These are phyloP conservation scores for Geotrichum klebahnii DNA, from an alignment of 1,139 yeast genomes.

Conservation along the genomic window DNA sequence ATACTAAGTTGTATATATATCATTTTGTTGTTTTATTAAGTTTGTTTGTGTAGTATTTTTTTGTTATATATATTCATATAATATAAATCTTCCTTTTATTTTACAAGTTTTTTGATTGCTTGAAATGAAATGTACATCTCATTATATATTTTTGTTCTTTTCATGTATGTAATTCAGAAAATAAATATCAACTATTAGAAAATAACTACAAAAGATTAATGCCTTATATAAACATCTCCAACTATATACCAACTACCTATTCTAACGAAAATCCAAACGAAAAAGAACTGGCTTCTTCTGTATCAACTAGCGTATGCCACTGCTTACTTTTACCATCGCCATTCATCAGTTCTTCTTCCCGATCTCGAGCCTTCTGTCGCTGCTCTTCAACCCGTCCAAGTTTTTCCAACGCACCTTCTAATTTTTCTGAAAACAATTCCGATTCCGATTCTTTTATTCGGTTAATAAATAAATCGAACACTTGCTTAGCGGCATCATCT, in stretches of 20 bases:
- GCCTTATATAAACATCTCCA: too few species aligned
- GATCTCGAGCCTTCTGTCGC: constrained; percentile 14
- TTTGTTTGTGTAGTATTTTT: neutral
- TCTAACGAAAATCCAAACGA: constrained; percentile 33
- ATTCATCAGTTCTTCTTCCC: constrained; percentile 8
- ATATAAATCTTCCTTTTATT: neutral
- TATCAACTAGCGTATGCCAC: constrained; percentile 29
- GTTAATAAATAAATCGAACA: neutral
- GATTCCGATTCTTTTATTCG: neutral
- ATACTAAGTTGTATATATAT: neutral
- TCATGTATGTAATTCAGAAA: too few species aligned
- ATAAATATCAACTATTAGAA: neutral
- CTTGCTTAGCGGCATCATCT: constrained; percentile 12
- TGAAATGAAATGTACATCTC: neutral
- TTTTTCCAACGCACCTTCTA: constrained; percentile 21
- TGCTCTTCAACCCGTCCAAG: constrained; percentile 17
- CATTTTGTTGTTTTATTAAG: neutral
- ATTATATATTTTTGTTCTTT: neutral
- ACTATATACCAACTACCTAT: too few species aligned
- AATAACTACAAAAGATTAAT: too few species aligned
- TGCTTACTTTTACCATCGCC: constrained; percentile 21
- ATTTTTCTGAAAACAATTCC: constrained; percentile 6
- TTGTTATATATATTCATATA: neutral
- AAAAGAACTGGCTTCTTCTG: constrained; percentile 28
- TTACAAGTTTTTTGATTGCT: constrained; percentile 3